A percentile compares a stretch with the other conserved stretches of the same genome.
Conservation (phyloP, 2,329 filamentous ascomycete genomes). For the Fonsecaea monophora region DNA sequence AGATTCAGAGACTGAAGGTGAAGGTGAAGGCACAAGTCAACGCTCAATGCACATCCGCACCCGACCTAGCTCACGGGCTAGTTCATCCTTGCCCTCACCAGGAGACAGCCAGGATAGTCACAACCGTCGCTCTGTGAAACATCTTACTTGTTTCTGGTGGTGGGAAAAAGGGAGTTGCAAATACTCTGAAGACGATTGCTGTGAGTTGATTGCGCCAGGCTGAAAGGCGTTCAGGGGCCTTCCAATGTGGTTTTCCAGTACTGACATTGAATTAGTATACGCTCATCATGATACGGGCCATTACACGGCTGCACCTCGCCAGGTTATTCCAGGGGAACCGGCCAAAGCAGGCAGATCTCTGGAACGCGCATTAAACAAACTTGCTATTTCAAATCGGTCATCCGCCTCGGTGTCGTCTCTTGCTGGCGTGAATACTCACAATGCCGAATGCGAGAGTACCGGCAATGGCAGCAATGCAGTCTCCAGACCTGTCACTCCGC, state of each 20-base stretch:
- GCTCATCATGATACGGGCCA: constrained; percentile 43
- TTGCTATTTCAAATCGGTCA: constrained; percentile 30
- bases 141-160: constrained; percentile 46
- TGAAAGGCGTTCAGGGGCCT: not conserved
- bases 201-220: not conserved
- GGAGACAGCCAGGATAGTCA: constrained; percentile 4
- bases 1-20: not conserved
- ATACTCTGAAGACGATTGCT: constrained; percentile 40
- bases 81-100: constrained; percentile 20
- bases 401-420: constrained; percentile 25
- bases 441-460: constrained; percentile 2
- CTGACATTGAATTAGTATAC: constrained; percentile 33
- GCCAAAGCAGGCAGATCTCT: constrained; percentile 40
- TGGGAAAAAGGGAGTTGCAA: constrained; percentile 40
- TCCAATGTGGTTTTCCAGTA: not conserved
- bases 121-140: constrained; percentile 40
- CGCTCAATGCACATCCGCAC: constrained; percentile 10
- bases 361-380: constrained; percentile 31
- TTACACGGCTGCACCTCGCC: constrained; percentile 32
- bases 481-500: constrained; percentile 21
- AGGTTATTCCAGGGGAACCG: constrained; percentile 33
- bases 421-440: not conserved
- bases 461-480: constrained; percentile 6
- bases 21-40: not conserved
- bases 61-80: constrained; percentile 19